These are phyloP conservation scores for Penicillium sp. DNA, from an alignment of 2,329 filamentous ascomycete genomes.

Conservation along the genomic window DNA sequence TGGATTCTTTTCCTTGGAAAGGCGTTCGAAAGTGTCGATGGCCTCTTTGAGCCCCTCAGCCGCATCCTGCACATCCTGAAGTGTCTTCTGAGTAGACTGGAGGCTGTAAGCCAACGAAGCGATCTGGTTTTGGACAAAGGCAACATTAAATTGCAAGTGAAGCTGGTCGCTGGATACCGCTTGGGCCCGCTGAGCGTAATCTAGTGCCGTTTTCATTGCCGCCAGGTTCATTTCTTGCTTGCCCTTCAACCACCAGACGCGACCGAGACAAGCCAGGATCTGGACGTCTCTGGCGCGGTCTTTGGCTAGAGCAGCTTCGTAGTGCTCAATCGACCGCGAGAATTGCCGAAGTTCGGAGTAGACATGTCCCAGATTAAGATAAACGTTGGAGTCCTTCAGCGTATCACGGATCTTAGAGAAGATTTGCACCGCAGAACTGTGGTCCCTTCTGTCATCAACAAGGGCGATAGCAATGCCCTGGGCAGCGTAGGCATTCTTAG, in stretches of 20 bases:
- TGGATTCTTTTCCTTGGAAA: conserved; percentile 58
- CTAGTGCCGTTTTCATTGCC: conserved; percentile 59
- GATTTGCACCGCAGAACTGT: conserved; percentile 72
- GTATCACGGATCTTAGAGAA: conserved; percentile 89
- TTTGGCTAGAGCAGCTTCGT: conserved; percentile 76
- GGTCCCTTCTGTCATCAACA: conserved; percentile 89
- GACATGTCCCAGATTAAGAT: conserved; percentile 88
- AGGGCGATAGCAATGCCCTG: conserved; percentile 93
- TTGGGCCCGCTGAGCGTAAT: conserved; percentile 62
- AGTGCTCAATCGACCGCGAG: conserved; percentile 85
- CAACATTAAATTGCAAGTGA: conserved; percentile 95
- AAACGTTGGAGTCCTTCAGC: conserved; percentile 78
- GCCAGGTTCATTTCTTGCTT: conserved; percentile 59
- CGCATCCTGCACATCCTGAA: conserved; percentile 75
- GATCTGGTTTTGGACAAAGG: conserved; percentile 93
- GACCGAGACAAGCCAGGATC: conserved; percentile 78
- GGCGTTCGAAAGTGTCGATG: conserved; percentile 61
- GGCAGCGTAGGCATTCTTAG: conserved; percentile 90
- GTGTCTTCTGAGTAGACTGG: conserved; percentile 67
- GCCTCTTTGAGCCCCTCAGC: conserved; percentile 76
- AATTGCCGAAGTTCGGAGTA: conserved; percentile 88
- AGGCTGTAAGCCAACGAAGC: conserved; percentile 72
- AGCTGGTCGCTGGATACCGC: conserved; percentile 73
- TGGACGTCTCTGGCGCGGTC: conserved; percentile 71
- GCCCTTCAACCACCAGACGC: conserved; percentile 78